Percentiles rank a stretch among this genome's conserved stretches.
Evolutionary conservation across 345 rosid genomes (phyloP).

Genomic region (Heritiera littoralis): DNA sequence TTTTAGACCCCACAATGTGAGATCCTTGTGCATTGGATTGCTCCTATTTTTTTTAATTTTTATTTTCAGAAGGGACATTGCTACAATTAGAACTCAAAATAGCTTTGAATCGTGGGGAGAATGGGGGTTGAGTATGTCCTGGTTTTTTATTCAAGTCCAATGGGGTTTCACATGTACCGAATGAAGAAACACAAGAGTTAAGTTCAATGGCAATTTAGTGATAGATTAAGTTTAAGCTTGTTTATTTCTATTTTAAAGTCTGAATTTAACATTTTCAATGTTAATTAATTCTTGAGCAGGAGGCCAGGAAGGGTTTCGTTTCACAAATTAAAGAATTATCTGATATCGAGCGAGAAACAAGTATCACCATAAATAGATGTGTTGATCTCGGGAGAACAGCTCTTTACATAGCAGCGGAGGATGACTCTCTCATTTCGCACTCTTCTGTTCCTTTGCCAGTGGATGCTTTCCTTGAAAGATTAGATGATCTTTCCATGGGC

Average conservation of each 20-base stretch:
- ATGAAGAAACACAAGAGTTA: not conserved
- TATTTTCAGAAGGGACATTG: not conserved
- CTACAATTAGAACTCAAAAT: not conserved
- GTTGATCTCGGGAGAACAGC: conserved; percentile 61
- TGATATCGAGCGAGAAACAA: conserved; percentile 52
- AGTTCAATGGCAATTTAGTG: not conserved
- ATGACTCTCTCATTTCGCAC: conserved; percentile 61
- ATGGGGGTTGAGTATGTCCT: not conserved
- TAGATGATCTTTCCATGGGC: conserved; percentile 69
- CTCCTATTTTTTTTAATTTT: too few species aligned
- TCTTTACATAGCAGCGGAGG: conserved; percentile 67
- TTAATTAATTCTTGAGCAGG: conserved; percentile 32
- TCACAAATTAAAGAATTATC: conserved; percentile 42
- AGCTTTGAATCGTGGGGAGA: not conserved
- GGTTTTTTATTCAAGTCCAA: not conserved
- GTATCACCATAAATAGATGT: conserved; percentile 56
- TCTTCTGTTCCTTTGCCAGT: conserved; percentile 68
- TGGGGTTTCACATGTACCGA: not conserved
- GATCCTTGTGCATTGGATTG: too few species aligned
- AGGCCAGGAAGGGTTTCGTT: conserved; percentile 46
- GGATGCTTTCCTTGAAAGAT: conserved; percentile 49
- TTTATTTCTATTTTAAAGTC: not conserved
- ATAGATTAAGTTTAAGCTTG: not conserved
- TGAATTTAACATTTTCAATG: not conserved
- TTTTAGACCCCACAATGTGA: too few species aligned